Evolutionary conservation across 139 green algal genomes (phyloP).

Genomic region (Chlorella sorokiniana): DNA sequence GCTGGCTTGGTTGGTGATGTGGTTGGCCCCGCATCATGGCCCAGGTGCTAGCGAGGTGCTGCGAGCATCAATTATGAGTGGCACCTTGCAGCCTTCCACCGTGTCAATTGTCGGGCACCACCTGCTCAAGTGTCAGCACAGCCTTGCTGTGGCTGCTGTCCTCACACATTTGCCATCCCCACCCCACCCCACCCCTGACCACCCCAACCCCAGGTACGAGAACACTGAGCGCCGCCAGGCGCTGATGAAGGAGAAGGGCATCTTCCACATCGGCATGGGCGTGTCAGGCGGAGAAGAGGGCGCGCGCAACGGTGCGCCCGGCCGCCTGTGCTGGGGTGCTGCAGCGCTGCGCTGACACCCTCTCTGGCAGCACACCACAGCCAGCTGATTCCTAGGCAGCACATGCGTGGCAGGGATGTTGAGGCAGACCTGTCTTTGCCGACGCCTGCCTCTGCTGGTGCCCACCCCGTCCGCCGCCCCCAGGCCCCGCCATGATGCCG

Average conservation of each 20-base stretch:
- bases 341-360: background rate
- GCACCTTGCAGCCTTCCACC: too few species aligned
- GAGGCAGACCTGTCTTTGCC: background rate
- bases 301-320: slow-evolving; percentile 83
- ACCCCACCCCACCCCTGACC: background rate
- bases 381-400: background rate
- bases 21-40: too few species aligned
- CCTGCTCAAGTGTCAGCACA: too few species aligned
- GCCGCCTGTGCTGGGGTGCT: background rate
- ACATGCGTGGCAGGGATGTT: background rate
- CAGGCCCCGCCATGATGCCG: slow-evolving; percentile 96
- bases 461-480: background rate
- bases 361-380: background rate
- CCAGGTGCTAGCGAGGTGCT: too few species aligned
- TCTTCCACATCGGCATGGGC: slow-evolving; percentile 98
- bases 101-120: too few species aligned
- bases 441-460: background rate
- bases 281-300: slow-evolving; percentile 98
- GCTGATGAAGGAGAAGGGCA: slow-evolving; percentile 79
- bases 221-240: slow-evolving; percentile 94
- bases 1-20: too few species aligned
- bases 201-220: slow-evolving; percentile 73
- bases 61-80: too few species aligned
- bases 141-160: too few species aligned
- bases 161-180: background rate